Percentiles rank a stretch among this genome's conserved stretches.
These are phyloP conservation scores for Thermomyces lanuginosus DNA, from an alignment of 2,329 filamentous ascomycete species.

Conservation along the genomic window DNA sequence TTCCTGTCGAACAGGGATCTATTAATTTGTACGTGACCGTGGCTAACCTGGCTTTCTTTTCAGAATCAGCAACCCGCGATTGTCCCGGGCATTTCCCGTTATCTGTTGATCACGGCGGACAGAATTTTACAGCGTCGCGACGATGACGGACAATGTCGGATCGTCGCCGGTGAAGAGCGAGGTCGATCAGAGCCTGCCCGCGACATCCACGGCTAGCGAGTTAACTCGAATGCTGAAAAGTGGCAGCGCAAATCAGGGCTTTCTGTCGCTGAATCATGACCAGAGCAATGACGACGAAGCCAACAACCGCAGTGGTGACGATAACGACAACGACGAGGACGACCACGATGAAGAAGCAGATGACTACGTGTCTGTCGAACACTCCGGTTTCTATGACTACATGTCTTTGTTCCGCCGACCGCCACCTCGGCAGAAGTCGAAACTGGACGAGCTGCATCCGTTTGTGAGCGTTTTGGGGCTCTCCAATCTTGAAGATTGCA, in stretches of 20 bases:
- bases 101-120: not conserved
- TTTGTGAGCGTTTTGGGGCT: conserved; percentile 56
- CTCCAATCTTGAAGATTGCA: conserved; percentile 36
- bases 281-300: conserved; percentile 14
- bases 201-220: conserved; percentile 5
- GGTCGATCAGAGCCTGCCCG: conserved; percentile 4
- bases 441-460: conserved; percentile 47
- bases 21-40: too few species aligned
- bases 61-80: too few species aligned
- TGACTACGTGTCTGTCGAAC: conserved; percentile 27
- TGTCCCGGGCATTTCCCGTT: too few species aligned
- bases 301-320: conserved; percentile 11
- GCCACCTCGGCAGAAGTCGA: conserved; percentile 20
- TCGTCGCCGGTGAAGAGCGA: conserved; percentile 5
- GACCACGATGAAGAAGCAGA: conserved; percentile 16
- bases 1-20: too few species aligned
- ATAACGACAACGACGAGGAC: conserved; percentile 13
- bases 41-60: too few species aligned
- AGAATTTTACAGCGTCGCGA: not conserved
- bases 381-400: conserved; percentile 24
- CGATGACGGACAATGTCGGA: conserved; percentile 5
- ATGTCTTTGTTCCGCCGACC: conserved; percentile 27
- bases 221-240: conserved; percentile 6
- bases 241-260: conserved; percentile 6
- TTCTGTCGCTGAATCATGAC: conserved; percentile 8